Base-by-base conservation (phyloP, 2,329 filamentous ascomycete species). In the Claviceps sp. region DNA sequence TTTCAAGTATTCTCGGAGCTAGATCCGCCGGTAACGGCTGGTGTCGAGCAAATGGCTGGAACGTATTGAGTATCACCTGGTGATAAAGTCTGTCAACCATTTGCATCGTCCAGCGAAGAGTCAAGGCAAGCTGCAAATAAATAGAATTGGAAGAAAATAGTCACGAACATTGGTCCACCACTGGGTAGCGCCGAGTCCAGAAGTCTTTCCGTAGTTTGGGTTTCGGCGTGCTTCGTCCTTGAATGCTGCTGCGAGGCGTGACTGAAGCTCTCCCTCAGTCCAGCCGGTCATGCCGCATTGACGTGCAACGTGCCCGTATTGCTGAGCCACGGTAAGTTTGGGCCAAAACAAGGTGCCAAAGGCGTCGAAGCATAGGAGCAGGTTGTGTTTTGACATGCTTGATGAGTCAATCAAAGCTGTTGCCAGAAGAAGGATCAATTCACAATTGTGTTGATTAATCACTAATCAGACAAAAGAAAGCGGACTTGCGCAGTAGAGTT, bases 281-380 rank as follows among this genome's bases (percentile, higher is more conserved):
- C 75, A 68, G 55, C 65, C 63, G 8, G 58, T 57, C 42, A 81
- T 58, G 3, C 79, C 78, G 59, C 75, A 70, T 50, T 69, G 63
- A 17, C 70, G 62, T 1, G 79, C 81, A 2, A 77, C 68, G 19
- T 70, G 64, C 40, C 65, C 70, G 61, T 85, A 85, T 57, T 81
- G 76, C 50, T 68, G 61, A 5, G 70, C 66, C 7, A 84, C 72
- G 1, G 76, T 66, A 10, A 60, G 58, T 48, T 67, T 73, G 0
- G 80, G 78, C 11, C 63, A 66, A 63, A 81, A 83, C 2, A 85
- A 67, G 0, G 81, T 85, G n/a, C 77, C 79, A 57, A 83, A 84
- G 4, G 80, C 81, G 61, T 85, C 81, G 50, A 84, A 77, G 54
- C 77, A 80, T 1, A 84, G 62, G 0, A 84, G 64, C 2, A 84